Evolutionary conservation across 164 flowering plant species (phyloP).

Genomic region (Vitis labrusca): DNA sequence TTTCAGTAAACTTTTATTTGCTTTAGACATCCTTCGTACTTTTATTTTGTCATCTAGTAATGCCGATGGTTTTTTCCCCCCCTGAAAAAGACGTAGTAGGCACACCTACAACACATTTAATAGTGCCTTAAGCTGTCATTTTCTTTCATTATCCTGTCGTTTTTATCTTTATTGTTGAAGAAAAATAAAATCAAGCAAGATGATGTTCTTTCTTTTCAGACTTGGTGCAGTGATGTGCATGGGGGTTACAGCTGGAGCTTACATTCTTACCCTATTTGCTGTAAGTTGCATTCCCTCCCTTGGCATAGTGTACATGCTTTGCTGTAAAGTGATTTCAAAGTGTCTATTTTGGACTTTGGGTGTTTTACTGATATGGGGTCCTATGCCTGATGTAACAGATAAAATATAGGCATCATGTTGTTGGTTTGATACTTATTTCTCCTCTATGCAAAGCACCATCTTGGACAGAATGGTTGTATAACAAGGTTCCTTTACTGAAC

Average conservation of each 20-base stretch:
- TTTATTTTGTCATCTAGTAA: not conserved
- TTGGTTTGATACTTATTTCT: constrained; percentile 48
- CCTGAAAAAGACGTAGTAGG: not conserved
- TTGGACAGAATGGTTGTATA: constrained; percentile 52
- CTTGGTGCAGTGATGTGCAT: constrained; percentile 48
- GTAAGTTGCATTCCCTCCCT: constrained; percentile 23
- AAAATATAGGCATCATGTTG: constrained; percentile 38
- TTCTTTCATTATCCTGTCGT: not conserved
- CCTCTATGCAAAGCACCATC: constrained; percentile 45
- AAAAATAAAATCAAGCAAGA: not conserved
- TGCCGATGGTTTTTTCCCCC: not conserved
- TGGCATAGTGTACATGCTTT: not conserved
- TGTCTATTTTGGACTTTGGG: not conserved
- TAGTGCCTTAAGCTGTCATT: not conserved
- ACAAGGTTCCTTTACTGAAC: constrained; percentile 31
- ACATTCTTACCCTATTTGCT: constrained; percentile 47
- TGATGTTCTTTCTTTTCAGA: constrained; percentile 17
- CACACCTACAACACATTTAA: not conserved
- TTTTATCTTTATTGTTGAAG: not conserved
- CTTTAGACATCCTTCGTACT: too few species aligned
- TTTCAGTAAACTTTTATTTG: not conserved
- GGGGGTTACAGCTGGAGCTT: constrained; percentile 54
- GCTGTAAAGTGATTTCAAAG: not conserved
- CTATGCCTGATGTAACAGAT: constrained; percentile 19
- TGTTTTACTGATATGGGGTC: constrained; percentile 4